phyloP scores from a whole-genome alignment of 345 rosid genomes.

The Psidium guajava region DNA sequence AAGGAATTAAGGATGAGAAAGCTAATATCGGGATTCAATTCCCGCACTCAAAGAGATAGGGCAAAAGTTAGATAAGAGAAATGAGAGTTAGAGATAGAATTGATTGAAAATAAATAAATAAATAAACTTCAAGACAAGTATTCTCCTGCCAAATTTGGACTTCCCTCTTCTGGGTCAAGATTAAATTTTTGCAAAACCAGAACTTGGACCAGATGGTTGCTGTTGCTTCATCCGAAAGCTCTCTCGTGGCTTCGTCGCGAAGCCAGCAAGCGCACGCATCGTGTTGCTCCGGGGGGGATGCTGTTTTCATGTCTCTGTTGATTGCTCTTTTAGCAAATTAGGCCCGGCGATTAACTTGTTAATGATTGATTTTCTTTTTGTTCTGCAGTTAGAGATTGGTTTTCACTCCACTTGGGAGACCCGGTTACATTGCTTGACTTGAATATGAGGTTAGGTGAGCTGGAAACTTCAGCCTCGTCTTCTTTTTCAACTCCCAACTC shows the following conservation, averaged over 20 bases:
- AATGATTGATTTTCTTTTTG: slow-evolving; percentile 6
- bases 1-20: no score
- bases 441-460: not conserved
- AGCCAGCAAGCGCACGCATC: not conserved
- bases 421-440: not conserved
- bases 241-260: not conserved
- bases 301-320: slow-evolving; percentile 4
- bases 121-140: not conserved
- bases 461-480: not conserved
- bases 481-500: not conserved
- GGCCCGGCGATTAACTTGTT: slow-evolving; percentile 5
- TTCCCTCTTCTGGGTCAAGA: not conserved
- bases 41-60: no score
- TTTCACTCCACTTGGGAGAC: not conserved
- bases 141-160: not conserved
- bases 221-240: not conserved
- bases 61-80: no score
- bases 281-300: not conserved
- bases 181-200: not conserved
- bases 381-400: not conserved
- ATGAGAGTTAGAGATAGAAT: no score
- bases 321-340: slow-evolving; percentile 7
- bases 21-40: no score
- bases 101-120: no score
- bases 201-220: not conserved